These are phyloP conservation scores for Alternaria atra DNA, from an alignment of 2,329 filamentous ascomycete genomes.

Conservation along the genomic window DNA sequence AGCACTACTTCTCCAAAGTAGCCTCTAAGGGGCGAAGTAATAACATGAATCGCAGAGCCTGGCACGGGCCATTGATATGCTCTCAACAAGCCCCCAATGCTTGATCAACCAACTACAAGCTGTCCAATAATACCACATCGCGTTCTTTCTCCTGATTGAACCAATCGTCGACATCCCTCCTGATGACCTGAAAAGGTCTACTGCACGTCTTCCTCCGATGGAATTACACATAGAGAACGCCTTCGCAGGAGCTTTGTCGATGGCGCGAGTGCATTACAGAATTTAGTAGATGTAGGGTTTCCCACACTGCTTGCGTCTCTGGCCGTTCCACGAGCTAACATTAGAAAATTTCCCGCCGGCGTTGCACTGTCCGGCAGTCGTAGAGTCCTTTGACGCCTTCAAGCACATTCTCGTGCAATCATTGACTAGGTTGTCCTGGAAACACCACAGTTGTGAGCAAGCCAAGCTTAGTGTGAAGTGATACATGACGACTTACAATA, in stretches of 20 bases:
- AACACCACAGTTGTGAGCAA: neutral
- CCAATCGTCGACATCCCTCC: neutral
- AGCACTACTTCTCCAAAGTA: neutral
- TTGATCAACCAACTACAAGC: neutral
- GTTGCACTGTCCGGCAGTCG: slow-evolving; percentile 5
- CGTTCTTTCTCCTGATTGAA: neutral
- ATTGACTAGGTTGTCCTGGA: neutral
- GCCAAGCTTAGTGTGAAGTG: neutral
- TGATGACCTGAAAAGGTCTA: neutral
- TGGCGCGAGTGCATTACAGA: neutral
- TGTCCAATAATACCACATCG: neutral
- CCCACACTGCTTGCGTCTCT: neutral
- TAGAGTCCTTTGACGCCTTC: neutral
- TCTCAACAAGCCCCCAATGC: neutral
- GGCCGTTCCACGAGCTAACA: slow-evolving; percentile 1
- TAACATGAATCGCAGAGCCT: neutral
- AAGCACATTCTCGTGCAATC: slow-evolving; percentile 4
- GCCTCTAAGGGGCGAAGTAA: neutral
- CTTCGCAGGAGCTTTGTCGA: neutral
- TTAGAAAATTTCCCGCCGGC: slow-evolving; percentile 1
- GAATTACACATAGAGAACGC: neutral
- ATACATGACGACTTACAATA: slow-evolving; percentile 10
- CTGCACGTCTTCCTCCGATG: neutral
- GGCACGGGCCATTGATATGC: neutral
- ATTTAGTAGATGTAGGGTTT: neutral